A percentile compares a stretch with the other conserved stretches of the same genome.
Conservation (phyloP, 225 moss, liverwort and hornwort species). For the Polytrichum formosum region DNA sequence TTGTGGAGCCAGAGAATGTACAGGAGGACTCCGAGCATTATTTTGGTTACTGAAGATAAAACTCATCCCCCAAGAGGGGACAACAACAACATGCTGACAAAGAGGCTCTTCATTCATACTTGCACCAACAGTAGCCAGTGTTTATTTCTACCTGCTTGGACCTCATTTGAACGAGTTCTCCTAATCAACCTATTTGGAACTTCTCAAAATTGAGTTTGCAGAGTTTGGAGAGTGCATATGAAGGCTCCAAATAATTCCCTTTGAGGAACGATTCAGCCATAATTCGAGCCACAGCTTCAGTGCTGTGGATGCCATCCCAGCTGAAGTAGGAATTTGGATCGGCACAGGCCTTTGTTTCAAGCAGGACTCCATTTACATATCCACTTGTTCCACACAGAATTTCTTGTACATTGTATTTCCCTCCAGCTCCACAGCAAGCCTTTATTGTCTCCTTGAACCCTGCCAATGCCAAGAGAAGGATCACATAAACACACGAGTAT, state of each 20-base stretch:
- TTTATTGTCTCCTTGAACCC: constrained; percentile 49
- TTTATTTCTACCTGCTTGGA: too few relatives aligned
- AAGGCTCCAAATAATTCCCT: constrained; percentile 35
- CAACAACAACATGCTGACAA: too few relatives aligned
- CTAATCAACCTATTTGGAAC: not conserved
- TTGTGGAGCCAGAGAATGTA: constrained; percentile 14
- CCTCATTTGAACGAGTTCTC: too few relatives aligned
- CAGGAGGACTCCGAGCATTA: constrained; percentile 23
- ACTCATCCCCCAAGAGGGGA: too few relatives aligned
- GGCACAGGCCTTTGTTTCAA: constrained; percentile 30
- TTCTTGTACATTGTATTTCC: constrained; percentile 22
- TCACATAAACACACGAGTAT: not conserved
- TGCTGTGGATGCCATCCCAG: constrained; percentile 70
- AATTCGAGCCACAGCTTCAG: constrained; percentile 53
- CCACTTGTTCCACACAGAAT: constrained; percentile 22
- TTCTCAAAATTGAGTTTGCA: constrained; percentile 28
- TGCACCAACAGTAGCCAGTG: too few relatives aligned
- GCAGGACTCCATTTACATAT: constrained; percentile 17
- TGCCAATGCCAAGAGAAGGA: constrained; percentile 13
- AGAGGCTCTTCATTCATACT: too few relatives aligned
- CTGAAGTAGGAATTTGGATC: constrained; percentile 29
- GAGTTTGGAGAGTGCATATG: constrained; percentile 18
- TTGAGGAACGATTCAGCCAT: constrained; percentile 20
- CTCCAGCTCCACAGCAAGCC: constrained; percentile 58
- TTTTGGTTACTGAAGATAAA: too few relatives aligned